Conservation (phyloP, 2,329 filamentous ascomycete genomes). For the Fusarium humuli region DNA sequence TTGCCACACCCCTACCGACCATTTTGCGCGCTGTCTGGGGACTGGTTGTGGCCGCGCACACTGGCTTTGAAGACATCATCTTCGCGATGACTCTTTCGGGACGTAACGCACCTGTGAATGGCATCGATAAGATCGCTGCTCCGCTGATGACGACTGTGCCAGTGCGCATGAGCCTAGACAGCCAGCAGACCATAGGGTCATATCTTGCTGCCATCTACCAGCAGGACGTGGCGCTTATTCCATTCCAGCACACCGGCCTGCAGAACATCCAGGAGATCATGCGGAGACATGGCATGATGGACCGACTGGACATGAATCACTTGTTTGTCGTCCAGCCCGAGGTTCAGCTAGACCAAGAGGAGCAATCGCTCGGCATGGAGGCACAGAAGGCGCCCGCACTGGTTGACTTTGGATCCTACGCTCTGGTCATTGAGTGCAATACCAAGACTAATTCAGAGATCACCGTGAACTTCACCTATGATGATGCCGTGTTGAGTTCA, state of each 20-base stretch:
- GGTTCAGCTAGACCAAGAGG: constrained; percentile 6
- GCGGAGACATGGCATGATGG: constrained; percentile 7
- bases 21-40: constrained; percentile 9
- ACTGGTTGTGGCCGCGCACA: constrained; percentile 6
- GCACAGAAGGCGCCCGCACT: constrained; percentile 9
- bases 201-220: constrained; percentile 10
- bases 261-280: constrained; percentile 7
- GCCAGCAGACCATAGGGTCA: constrained; percentile 3
- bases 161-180: constrained; percentile 6
- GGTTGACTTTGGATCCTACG: constrained; percentile 11
- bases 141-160: constrained; percentile 6
- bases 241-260: constrained; percentile 7
- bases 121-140: constrained; percentile 6
- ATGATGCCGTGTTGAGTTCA: constrained; percentile 9
- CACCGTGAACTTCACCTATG: constrained; percentile 9
- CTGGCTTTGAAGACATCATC: constrained; percentile 7
- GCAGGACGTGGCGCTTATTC: constrained; percentile 6
- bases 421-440: constrained; percentile 10
- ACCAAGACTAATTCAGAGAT: constrained; percentile 4
- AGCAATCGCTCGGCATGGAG: constrained; percentile 11
- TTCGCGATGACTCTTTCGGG: constrained; percentile 5
- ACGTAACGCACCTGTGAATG: constrained; percentile 1
- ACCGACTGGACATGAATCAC: constrained; percentile 9
- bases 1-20: constrained; percentile 10
- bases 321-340: constrained; percentile 10